These are phyloP conservation scores for Ascochyta koolunga DNA, from an alignment of 2,329 filamentous ascomycete genomes.

Conservation along the genomic window DNA sequence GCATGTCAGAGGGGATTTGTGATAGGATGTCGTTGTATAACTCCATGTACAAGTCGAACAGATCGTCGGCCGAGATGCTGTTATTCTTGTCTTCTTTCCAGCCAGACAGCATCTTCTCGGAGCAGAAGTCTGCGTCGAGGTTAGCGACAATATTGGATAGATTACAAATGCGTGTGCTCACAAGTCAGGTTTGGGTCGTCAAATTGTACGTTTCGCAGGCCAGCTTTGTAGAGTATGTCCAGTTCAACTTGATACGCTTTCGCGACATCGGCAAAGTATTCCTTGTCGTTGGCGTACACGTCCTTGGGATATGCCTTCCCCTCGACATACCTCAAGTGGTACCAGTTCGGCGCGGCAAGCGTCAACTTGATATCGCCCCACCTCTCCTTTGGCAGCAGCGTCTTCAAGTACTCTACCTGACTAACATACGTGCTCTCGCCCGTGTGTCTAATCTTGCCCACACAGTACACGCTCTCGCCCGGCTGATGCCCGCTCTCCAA, in stretches of 20 bases:
- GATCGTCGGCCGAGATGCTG: constrained; percentile 67
- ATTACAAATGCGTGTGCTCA: constrained; percentile 18
- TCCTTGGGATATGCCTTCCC: constrained; percentile 51
- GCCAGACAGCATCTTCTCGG: constrained; percentile 40
- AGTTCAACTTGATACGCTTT: constrained; percentile 52
- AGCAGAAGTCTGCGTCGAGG: constrained; percentile 35
- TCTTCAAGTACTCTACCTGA: constrained; percentile 64
- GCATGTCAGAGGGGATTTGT: constrained; percentile 69
- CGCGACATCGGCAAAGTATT: constrained; percentile 53
- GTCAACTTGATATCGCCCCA: constrained; percentile 71
- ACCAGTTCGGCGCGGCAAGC: constrained; percentile 69
- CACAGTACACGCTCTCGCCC: constrained; percentile 61
- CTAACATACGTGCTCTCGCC: constrained; percentile 60
- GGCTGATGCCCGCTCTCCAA: constrained; percentile 62
- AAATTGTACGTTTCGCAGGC: constrained; percentile 52
- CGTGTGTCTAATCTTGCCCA: constrained; percentile 62
- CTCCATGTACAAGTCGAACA: constrained; percentile 74
- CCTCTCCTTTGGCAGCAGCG: constrained; percentile 61
- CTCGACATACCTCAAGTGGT: constrained; percentile 67
- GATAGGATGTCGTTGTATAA: constrained; percentile 74
- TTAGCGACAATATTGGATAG: not conserved
- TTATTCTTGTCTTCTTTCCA: constrained; percentile 66
- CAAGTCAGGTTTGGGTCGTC: constrained; percentile 54
- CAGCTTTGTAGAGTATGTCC: constrained; percentile 52
- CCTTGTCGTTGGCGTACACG: constrained; percentile 50